These are phyloP conservation scores for Collariella sp. DNA, from an alignment of 495 filamentous ascomycete genomes.

Conservation along the genomic window DNA sequence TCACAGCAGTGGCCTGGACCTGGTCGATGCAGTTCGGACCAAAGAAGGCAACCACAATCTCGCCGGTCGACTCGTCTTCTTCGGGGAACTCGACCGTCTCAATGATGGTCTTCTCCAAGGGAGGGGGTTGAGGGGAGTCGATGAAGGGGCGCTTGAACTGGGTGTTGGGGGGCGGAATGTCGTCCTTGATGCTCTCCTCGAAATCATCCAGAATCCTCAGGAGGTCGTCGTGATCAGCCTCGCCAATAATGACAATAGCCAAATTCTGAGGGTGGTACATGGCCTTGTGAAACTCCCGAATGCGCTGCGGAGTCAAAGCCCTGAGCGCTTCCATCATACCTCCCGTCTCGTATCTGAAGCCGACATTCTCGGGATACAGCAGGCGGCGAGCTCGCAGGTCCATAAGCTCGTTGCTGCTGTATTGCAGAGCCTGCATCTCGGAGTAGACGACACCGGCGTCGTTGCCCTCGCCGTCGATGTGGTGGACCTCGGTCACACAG, in stretches of 20 bases:
- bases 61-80: slow-evolving; percentile 87
- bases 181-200: slow-evolving; percentile 73
- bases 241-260: slow-evolving; percentile 80
- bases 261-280: slow-evolving; percentile 99
- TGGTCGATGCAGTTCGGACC: slow-evolving; percentile 69
- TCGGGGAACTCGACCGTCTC: slow-evolving; percentile 88
- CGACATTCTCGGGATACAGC: slow-evolving; percentile 80
- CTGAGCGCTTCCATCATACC: slow-evolving; percentile 91
- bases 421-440: slow-evolving; percentile 95
- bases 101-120: slow-evolving; percentile 57
- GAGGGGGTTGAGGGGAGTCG: slow-evolving; percentile 69
- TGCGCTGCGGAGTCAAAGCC: slow-evolving; percentile 76
- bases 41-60: slow-evolving; percentile 74
- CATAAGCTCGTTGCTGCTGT: slow-evolving; percentile 73
- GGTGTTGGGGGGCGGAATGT: slow-evolving; percentile 62
- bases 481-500: slow-evolving; percentile 93
- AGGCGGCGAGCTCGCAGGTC: slow-evolving; percentile 65
- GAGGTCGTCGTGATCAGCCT: slow-evolving; percentile 74
- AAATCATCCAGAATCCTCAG: slow-evolving; percentile 76
- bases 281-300: slow-evolving; percentile 82
- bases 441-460: slow-evolving; percentile 98
- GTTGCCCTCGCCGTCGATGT: slow-evolving; percentile 84
- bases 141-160: slow-evolving; percentile 84
- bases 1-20: slow-evolving; percentile 56
- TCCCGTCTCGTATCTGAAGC: slow-evolving; percentile 94